A percentile compares a stretch with the other conserved stretches of the same genome.
phyloP scores from a whole-genome alignment of 2,329 filamentous ascomycete genomes.

The Trichoderma atrobrunneum region DNA sequence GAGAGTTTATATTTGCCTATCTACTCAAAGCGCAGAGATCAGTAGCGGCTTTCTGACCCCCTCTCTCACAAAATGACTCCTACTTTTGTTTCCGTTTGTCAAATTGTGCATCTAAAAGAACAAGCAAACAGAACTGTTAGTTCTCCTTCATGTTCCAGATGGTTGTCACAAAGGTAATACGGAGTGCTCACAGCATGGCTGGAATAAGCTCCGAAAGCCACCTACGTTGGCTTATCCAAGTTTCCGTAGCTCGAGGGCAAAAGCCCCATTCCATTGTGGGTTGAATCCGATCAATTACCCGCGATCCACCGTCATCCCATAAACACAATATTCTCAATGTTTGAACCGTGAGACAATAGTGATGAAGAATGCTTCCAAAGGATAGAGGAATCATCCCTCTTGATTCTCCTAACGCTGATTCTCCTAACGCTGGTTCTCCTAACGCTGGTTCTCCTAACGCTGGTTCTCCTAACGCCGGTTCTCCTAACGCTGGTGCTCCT shows the following conservation, averaged over 20 bases:
- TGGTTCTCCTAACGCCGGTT: no score
- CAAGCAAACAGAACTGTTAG: no score
- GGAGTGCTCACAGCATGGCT: no score
- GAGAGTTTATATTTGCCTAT: neutral
- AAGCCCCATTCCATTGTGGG: neutral
- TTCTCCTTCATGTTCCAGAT: no score
- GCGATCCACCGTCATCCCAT: neutral
- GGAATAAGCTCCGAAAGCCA: neutral
- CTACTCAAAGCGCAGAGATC: neutral
- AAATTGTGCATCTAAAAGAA: no score
- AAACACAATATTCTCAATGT: neutral
- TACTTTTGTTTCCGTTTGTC: no score
- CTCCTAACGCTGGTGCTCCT: no score
- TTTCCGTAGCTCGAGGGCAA: neutral
- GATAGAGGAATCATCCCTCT: neutral
- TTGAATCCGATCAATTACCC: neutral
- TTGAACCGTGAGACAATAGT: neutral
- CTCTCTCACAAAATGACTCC: neutral
- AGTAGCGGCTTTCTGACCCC: neutral
- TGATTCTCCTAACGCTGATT: neutral
- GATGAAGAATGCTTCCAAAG: neutral
- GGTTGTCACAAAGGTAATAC: no score
- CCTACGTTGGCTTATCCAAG: neutral
- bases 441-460: no score
- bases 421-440: no score